Base-by-base conservation (phyloP, 2,329 filamentous ascomycete genomes). In the Cladosporium sphaerospermum region DNA sequence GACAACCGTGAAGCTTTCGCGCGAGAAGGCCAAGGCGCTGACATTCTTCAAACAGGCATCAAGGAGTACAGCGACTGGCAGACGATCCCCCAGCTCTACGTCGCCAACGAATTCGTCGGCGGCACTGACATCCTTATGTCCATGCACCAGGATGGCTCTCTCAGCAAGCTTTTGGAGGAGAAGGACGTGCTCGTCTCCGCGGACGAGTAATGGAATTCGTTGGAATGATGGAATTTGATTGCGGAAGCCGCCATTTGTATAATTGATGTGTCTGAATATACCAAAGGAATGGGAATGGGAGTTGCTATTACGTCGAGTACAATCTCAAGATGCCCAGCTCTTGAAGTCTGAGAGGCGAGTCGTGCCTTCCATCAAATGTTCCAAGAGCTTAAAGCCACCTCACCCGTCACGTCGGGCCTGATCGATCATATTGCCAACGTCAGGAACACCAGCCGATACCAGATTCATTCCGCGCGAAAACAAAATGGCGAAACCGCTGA, bases 11-110 rank as follows among this genome's bases (percentile, higher is more conserved):
- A 40, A 28, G 45, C 13, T n/a, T 28, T 28, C 23, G 23, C 23
- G 4, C 23, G 34, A 36, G 34, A 36, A 11, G 34, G 34, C 23
- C 13, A 14, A 14, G 3, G 14, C 41, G 48, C 46, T 52, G 48
- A 52, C 42, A 40, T 40, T 31, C n/a, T 50, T 18, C 42, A n/a
- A 43, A 51, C 60, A 91, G 92, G 93, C 49, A 96, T 99, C 76
- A 99, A 99, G 75, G 92, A 99, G 74, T 99, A 93, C 78, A 96
- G 91, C 1, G 93, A 97, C 69, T 99, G 93, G 93, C 93, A 93
- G 11, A 99, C 93, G 16, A 97, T 99, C 69, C 93, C 93, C 6
- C 93, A 99, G 72, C 79, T 99, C 14, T 99, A 97, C 73, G 79
- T 99, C 48, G 83, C 95, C 58, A 92, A 92, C 75, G 92, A 99